phyloP scores from a whole-genome alignment of 495 filamentous ascomycete species.

The Annulohypoxylon nitens region DNA sequence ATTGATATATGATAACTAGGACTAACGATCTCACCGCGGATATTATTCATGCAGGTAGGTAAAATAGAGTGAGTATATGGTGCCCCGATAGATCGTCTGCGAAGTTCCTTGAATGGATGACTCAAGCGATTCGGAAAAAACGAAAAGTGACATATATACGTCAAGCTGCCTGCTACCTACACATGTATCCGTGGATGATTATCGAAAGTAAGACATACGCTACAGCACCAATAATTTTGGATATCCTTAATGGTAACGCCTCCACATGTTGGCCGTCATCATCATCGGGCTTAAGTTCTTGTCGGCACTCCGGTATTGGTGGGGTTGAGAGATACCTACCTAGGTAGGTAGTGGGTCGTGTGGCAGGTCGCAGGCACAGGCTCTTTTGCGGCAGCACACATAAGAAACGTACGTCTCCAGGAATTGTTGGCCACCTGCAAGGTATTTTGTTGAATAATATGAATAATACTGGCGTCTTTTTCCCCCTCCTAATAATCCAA shows the following conservation, averaged over 20 bases:
- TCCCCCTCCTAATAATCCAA: not conserved
- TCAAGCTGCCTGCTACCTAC: constrained; percentile 8
- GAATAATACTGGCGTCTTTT: constrained; percentile 1
- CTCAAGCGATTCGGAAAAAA: not conserved
- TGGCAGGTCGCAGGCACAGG: constrained; percentile 19
- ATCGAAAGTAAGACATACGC: constrained; percentile 1
- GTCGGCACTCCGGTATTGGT: constrained; percentile 39
- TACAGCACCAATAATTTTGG: constrained; percentile 15
- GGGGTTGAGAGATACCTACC: constrained; percentile 35
- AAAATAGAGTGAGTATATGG: not conserved
- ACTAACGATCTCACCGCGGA: constrained; percentile 6
- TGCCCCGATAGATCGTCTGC: constrained; percentile 13
- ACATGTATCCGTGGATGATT: constrained; percentile 4
- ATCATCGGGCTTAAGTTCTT: constrained; percentile 35
- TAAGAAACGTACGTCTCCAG: constrained; percentile 15
- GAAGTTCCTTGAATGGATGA: constrained; percentile 16
- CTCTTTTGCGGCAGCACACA: constrained; percentile 31
- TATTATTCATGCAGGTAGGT: constrained; percentile 4
- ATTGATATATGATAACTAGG: constrained; percentile 1
- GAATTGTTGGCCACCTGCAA: constrained; percentile 31
- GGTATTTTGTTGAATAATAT: constrained; percentile 38
- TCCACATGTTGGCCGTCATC: constrained; percentile 37
- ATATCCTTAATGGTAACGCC: constrained; percentile 9
- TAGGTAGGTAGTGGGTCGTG: constrained; percentile 13
- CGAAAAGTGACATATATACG: constrained; percentile 6